phyloP scores from a whole-genome alignment of 2,329 filamentous ascomycete genomes.

The Fusarium proliferatum region DNA sequence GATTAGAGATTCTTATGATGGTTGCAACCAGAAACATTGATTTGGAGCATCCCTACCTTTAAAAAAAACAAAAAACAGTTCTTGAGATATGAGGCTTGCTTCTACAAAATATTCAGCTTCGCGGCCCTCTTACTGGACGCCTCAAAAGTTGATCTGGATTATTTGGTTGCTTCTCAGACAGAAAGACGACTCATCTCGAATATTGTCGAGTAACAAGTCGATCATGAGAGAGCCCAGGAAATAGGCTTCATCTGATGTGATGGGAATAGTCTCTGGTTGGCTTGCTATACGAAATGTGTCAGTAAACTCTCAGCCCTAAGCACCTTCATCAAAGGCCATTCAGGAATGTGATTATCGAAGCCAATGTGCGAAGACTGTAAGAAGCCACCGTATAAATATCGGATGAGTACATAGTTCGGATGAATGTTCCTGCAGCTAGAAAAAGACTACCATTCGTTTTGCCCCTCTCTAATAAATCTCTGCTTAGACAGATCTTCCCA shows the following conservation, averaged over 20 bases:
- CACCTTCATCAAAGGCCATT: neutral
- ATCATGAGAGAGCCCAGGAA: neutral
- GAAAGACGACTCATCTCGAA: neutral
- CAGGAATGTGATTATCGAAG: neutral
- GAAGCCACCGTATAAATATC: neutral
- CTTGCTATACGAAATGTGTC: neutral
- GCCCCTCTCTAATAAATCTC: neutral
- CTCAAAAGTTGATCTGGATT: constrained; percentile 1
- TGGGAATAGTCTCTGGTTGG: neutral
- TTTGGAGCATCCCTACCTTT: constrained; percentile 7
- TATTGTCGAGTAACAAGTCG: neutral
- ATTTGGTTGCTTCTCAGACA: neutral
- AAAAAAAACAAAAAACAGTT: neutral
- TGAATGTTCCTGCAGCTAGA: neutral
- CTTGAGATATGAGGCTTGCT: constrained; percentile 3
- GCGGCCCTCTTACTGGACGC: constrained; percentile 2
- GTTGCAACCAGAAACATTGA: constrained; percentile 19
- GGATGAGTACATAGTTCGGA: neutral
- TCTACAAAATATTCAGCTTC: neutral
- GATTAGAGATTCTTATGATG: neutral
- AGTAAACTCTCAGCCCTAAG: neutral
- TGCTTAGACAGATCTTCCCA: neutral
- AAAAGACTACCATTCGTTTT: neutral
- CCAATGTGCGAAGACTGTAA: neutral
- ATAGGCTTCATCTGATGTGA: neutral